Evolutionary conservation across 2,329 filamentous ascomycete genomes (phyloP), one percentile per base, ranked within the genome.

Genomic region (Colletotrichum sp.): DNA sequence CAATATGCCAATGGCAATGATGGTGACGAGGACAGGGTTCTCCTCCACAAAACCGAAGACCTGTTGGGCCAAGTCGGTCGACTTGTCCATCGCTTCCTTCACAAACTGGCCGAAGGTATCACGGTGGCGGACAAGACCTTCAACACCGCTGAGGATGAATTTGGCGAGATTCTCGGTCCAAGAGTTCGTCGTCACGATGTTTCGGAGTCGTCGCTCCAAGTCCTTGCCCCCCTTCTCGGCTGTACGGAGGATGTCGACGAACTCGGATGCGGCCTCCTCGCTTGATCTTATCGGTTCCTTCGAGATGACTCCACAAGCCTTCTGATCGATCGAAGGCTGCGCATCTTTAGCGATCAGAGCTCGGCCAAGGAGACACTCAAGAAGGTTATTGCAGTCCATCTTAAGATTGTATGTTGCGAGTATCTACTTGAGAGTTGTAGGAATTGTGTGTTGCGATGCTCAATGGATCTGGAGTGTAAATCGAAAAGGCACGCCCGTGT

Each of bases 1-100:
- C 52, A 77, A 28, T 16, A 78, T 30, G n/a, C 76, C 76, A 6
- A 78, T 38, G 4, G 75, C 76, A 13, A 78, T 24, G 10, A 78
- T 21, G n/a, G 69, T 73, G 5, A 73, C 38, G 4, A 77, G 24
- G 12, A 72, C 65, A 1, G 76, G 75, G 5, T 75, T 68, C 18
- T 70, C 68, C 36, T 67, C 58, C 4, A 36, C 71, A 34, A 71
- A 71, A 4, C 30, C n/a, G 3, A 77, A 77, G 26, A 65, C 4
- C 15, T 43, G 66, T 6, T 64, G 56, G 1, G 71, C 75, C 9
- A 60, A 48, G 1, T 70, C 65, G 9, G 60, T 32, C 10, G 76
- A 30, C n/a, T 52, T 71, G 16, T 77, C 69, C 26, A 71, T 55
- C 34, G 71, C 68, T 21, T 70, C 75, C n/a, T 21, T 32, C 8